Evolutionary conservation across 2,329 filamentous ascomycete species (phyloP).

Genomic region (Sporothrix phasma): DNA sequence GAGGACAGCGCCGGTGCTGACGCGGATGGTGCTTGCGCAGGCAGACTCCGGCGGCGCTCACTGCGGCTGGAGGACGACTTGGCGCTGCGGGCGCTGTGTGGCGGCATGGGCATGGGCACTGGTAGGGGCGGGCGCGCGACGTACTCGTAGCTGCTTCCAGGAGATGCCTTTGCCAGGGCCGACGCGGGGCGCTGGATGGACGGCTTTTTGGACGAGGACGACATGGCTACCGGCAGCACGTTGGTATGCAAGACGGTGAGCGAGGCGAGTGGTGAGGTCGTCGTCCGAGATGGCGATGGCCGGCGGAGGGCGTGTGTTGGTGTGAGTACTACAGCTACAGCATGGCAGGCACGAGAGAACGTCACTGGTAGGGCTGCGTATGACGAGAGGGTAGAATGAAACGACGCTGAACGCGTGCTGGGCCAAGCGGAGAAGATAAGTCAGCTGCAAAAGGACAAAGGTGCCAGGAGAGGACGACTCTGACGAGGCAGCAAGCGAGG

Average conservation of each 20-base stretch:
- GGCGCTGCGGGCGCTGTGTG: neutral
- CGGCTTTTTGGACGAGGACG: neutral
- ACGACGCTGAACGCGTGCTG: neutral
- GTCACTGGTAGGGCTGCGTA: neutral
- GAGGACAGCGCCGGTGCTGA: neutral
- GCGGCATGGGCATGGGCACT: neutral
- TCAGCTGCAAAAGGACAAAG: neutral
- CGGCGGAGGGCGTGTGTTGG: neutral
- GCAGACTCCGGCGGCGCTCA: constrained; percentile 15
- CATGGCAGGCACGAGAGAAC: neutral
- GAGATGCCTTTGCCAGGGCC: constrained; percentile 4
- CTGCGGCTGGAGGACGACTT: neutral
- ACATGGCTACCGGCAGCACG: neutral
- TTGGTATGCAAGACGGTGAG: neutral
- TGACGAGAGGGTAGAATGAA: too few species aligned
- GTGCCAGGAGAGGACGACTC: neutral
- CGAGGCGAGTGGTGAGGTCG: neutral
- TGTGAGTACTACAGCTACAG: neutral
- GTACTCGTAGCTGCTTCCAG: neutral
- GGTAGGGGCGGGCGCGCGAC: neutral
- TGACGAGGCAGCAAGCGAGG: neutral
- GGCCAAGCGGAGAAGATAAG: too few species aligned
- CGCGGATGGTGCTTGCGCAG: neutral
- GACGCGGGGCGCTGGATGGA: constrained; percentile 7
- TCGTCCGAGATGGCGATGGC: neutral